Percentiles rank a stretch among this genome's conserved stretches.
Conservation (phyloP, 352 stramenopile genomes). For the Lagenidium sp. region DNA sequence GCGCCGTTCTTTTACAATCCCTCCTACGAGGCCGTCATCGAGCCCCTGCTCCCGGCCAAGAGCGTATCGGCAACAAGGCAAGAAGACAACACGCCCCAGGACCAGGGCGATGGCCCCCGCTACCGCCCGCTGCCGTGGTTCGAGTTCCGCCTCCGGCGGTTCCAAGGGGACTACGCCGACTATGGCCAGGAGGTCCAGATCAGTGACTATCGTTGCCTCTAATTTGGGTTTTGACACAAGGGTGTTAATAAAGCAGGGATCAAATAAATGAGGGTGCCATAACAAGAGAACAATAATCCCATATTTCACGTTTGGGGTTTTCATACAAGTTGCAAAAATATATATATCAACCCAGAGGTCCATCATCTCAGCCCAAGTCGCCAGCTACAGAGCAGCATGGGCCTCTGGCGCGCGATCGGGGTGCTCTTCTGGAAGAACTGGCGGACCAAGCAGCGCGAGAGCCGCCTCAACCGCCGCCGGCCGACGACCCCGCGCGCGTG, state of each 20-base stretch:
- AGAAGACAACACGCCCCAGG: no score
- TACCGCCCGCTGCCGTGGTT: conserved; percentile 85
- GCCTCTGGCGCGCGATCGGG: no score
- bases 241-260: no score
- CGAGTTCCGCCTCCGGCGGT: conserved; percentile 82
- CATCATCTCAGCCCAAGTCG: no score
- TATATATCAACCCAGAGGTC: no score
- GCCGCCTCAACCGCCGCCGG: conserved; percentile 40
- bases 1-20: conserved; percentile 65
- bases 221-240: background rate
- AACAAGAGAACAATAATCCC: no score
- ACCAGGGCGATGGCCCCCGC: conserved; percentile 18
- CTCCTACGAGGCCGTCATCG: conserved; percentile 44
- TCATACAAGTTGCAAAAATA: no score
- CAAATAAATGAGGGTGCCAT: no score
- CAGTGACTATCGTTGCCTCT: conserved; percentile 38
- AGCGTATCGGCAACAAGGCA: no score
- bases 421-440: conserved; percentile 81
- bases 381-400: no score
- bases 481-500: conserved; percentile 21
- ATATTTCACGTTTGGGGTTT: no score
- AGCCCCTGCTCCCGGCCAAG: conserved; percentile 66
- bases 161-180: conserved; percentile 89
- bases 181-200: conserved; percentile 91
- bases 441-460: conserved; percentile 76